Evolutionary conservation across 305 asterid species (phyloP), one percentile per base, ranked within the genome.

Genomic region (Rubia balearica): DNA sequence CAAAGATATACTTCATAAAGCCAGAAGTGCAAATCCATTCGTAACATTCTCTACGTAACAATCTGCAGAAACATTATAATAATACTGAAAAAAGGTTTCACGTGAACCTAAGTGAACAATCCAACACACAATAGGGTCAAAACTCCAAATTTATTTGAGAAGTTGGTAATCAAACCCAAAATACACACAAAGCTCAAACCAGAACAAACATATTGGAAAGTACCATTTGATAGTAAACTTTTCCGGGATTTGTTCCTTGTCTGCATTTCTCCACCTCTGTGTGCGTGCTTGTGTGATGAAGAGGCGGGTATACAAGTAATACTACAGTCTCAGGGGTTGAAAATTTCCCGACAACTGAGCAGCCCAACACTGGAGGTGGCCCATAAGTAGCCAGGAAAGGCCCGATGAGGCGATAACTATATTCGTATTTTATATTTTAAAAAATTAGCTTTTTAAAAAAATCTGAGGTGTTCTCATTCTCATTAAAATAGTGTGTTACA

Each of bases 201-300:
- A 6, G 11, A 74, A 4, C 14, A 13, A 0, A 16, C 21, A 4
- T 45, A 40, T 55, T 72, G 42, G 70, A 42, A 42, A 72, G 36
- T 79, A 84, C 96, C 88, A 27, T 71, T 72, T 74, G 83, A 73
- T 62, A 75, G 77, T 11, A 68, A 81, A 5, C 76, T 75, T 67
- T 75, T 77, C 81, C 77, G 88, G 71, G 89, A 79, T 61, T 79
- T 83, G 68, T 79, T 85, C 80, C 94, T 83, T 57, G 89, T 89
- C 76, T 86, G 83, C 96, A 89, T 87, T 79, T 60, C 24, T 27
- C 13, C 61, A 30, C 71, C 61, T 71, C 33, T 38, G n/a, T 5
- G 22, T 66, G 5, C 13, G 68, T 19, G 48, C 46, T 19, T 38
- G 74, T 67, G 55, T 36, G 70, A 43, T 24, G 45, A 13, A 56